Evolutionary conservation across 192 early-diverging fungal genomes (phyloP).

Genomic region (Dispira simplex): DNA sequence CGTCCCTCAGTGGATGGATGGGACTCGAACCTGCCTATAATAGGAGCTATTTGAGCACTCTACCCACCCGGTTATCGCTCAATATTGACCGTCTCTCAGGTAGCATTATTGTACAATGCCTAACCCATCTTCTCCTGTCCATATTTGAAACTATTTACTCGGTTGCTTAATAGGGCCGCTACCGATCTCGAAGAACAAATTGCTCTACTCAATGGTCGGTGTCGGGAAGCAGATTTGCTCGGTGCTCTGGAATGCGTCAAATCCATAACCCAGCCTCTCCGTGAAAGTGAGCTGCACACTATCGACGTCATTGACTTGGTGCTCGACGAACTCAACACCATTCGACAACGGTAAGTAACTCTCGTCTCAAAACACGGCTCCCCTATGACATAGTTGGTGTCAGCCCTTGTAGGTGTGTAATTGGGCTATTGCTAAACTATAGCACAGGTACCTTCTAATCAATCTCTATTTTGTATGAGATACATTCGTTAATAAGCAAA

Average conservation of each 20-base stretch:
- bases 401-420: too few relatives aligned
- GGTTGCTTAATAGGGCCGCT: background rate
- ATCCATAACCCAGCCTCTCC: background rate
- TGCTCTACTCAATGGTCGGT: background rate
- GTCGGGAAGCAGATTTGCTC: background rate
- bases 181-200: background rate
- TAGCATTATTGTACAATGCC: too few relatives aligned
- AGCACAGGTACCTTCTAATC: too few relatives aligned
- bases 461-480: too few relatives aligned
- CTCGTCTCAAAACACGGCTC: background rate
- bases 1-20: too few relatives aligned
- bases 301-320: background rate
- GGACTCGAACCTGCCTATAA: too few relatives aligned
- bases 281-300: background rate
- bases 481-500: too few relatives aligned
- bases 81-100: too few relatives aligned
- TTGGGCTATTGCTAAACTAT: too few relatives aligned
- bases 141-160: background rate
- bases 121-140: background rate
- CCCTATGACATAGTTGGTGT: too few relatives aligned
- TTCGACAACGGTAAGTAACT: background rate
- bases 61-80: too few relatives aligned
- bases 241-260: background rate
- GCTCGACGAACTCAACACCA: background rate
- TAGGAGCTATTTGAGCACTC: too few relatives aligned